Percentiles rank a stretch among this genome's conserved stretches.
Evolutionary conservation across 371 early-diverging fungal genomes (phyloP).

Genomic region (Mucor ambiguus): DNA sequence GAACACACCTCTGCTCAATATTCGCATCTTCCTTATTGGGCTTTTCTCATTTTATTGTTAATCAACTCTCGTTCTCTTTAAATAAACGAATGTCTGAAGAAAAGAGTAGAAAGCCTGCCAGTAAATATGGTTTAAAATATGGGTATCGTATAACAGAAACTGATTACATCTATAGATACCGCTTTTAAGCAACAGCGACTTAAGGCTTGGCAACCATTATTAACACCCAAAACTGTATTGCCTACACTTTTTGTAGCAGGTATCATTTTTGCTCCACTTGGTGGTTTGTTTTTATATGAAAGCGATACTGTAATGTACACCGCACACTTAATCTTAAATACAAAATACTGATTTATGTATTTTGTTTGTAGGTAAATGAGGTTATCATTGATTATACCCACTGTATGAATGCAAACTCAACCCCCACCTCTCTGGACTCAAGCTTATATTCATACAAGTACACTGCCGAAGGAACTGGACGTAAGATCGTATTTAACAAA

Average conservation of each 20-base stretch:
- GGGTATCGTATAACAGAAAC: not conserved
- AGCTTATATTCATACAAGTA: slow-evolving; percentile 44
- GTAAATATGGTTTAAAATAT: slow-evolving; percentile 18
- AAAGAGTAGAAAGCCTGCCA: slow-evolving; percentile 51
- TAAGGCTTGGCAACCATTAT: slow-evolving; percentile 91
- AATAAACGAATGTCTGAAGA: slow-evolving; percentile 35
- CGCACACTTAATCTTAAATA: not conserved
- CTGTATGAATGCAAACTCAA: slow-evolving; percentile 53
- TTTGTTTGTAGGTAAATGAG: slow-evolving; percentile 59
- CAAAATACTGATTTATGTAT: not conserved
- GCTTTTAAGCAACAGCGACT: slow-evolving; percentile 93
- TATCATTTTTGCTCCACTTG: slow-evolving; percentile 84
- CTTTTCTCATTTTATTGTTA: not conserved
- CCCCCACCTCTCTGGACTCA: slow-evolving; percentile 1
- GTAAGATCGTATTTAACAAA: slow-evolving; percentile 17
- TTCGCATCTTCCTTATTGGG: not conserved
- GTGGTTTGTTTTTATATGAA: slow-evolving; percentile 69
- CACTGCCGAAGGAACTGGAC: slow-evolving; percentile 42
- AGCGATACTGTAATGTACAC: slow-evolving; percentile 46
- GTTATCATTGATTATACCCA: slow-evolving; percentile 84
- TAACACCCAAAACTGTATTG: slow-evolving; percentile 88
- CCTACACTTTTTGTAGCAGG: slow-evolving; percentile 88
- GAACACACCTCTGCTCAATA: not conserved
- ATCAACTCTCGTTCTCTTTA: not conserved
- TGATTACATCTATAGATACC: slow-evolving; percentile 56